These are phyloP conservation scores for Colletotrichum neosansevieriae DNA, from an alignment of 2,329 filamentous ascomycete species.

Conservation along the genomic window DNA sequence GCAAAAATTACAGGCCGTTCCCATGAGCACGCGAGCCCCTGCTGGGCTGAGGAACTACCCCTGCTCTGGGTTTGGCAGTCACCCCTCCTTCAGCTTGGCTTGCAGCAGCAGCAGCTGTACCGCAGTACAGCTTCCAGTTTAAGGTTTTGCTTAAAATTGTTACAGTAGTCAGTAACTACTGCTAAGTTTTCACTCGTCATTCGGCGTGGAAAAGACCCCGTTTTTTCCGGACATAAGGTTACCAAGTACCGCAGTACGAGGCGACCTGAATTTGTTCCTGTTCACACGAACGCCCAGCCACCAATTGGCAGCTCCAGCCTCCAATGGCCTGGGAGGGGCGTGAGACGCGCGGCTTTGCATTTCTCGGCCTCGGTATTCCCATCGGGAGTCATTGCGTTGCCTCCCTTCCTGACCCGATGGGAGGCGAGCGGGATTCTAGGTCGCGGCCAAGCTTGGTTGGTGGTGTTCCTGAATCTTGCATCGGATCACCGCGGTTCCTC, in stretches of 20 bases:
- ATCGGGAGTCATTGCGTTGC: background rate
- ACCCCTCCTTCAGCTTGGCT: constrained; percentile 22
- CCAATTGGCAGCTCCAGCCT: constrained; percentile 4
- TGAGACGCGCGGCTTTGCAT: constrained; percentile 37
- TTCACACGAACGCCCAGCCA: constrained; percentile 4
- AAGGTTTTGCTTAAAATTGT: no score
- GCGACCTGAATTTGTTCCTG: background rate
- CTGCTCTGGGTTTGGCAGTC: background rate
- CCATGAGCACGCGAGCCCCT: constrained; percentile 30
- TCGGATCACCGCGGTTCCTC: constrained; percentile 24
- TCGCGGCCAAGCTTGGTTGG: constrained; percentile 14
- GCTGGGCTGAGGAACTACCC: constrained; percentile 14
- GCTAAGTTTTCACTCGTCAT: no score
- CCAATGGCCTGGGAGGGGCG: constrained; percentile 12
- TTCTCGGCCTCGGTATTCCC: background rate
- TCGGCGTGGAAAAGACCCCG: no score
- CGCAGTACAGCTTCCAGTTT: no score
- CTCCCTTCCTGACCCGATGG: constrained; percentile 4
- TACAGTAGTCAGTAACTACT: no score
- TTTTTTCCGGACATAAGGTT: no score
- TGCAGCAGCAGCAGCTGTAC: no score
- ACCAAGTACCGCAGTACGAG: no score
- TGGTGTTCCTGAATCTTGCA: constrained; percentile 30
- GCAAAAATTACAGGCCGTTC: background rate
- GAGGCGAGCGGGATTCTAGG: constrained; percentile 20